Conservation (phyloP, 352 stramenopile genomes). For the Pythium brachiatum region DNA sequence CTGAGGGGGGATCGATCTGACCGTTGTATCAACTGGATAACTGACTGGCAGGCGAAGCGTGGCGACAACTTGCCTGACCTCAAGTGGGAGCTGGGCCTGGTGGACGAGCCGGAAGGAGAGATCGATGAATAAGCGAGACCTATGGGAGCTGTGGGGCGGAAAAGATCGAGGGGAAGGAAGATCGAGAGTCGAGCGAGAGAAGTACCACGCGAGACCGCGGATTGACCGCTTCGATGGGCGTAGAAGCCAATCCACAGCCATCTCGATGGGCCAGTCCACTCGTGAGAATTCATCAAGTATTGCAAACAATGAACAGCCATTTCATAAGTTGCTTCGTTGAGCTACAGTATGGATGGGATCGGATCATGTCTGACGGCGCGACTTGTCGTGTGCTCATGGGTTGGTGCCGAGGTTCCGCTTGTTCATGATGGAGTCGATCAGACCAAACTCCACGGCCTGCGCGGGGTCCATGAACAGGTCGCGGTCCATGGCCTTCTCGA, state of each 20-base stretch:
- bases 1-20: too few relatives aligned
- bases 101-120: conserved; percentile 76
- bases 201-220: background rate
- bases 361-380: background rate
- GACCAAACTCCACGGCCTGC: conserved; percentile 73
- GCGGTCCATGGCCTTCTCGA: conserved; percentile 86
- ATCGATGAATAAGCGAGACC: conserved; percentile 62
- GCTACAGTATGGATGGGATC: background rate
- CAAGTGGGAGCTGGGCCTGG: conserved; percentile 78
- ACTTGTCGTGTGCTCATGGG: background rate
- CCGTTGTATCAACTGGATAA: background rate
- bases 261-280: background rate
- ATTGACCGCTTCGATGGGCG: background rate
- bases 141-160: background rate
- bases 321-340: conserved; percentile 2
- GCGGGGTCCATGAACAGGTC: conserved; percentile 85
- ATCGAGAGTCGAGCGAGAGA: background rate
- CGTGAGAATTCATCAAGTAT: conserved; percentile 14
- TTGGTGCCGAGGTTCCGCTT: conserved; percentile 37
- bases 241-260: background rate
- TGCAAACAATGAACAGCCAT: conserved; percentile 8
- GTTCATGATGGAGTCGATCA: conserved; percentile 80
- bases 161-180: background rate
- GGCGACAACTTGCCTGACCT: conserved; percentile 74
- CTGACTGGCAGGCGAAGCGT: conserved; percentile 54